phyloP scores from a whole-genome alignment of 768 basidiomycete genomes.

The Kwoniella heveanensis region DNA sequence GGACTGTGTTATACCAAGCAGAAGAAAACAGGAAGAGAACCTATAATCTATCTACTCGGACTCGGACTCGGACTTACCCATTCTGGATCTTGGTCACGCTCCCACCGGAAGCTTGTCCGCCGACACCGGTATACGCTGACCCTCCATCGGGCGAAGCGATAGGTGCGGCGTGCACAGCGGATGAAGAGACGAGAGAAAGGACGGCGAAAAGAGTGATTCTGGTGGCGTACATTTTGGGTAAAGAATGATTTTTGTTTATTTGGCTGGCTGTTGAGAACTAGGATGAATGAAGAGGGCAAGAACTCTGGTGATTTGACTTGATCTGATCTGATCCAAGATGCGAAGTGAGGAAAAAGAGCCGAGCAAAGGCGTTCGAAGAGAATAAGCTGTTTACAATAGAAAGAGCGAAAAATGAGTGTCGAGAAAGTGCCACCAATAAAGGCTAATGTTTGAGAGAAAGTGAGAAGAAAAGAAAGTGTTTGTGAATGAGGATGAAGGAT shows the following conservation, averaged over 20 bases:
- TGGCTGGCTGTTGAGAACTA: background rate
- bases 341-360: background rate
- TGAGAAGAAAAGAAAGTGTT: background rate
- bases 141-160: constrained; percentile 25
- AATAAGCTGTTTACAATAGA: background rate
- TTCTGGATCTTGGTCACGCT: constrained; percentile 23
- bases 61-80: constrained; percentile 15
- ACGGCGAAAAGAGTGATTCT: constrained; percentile 16
- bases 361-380: background rate
- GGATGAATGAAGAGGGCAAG: too few relatives aligned
- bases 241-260: background rate
- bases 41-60: too few relatives aligned
- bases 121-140: constrained; percentile 41
- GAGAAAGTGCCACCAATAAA: background rate
- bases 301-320: too few relatives aligned
- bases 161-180: constrained; percentile 29
- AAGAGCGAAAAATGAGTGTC: background rate
- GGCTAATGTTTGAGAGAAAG: background rate
- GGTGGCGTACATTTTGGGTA: constrained; percentile 10
- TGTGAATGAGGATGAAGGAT: background rate
- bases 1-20: too few relatives aligned
- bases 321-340: background rate
- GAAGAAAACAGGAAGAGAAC: too few relatives aligned
- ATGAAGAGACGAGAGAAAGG: constrained; percentile 19
- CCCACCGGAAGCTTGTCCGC: constrained; percentile 41